Base-by-base conservation (phyloP, 2,329 filamentous ascomycete species). In the Phaeophleospora eucalypticola region DNA sequence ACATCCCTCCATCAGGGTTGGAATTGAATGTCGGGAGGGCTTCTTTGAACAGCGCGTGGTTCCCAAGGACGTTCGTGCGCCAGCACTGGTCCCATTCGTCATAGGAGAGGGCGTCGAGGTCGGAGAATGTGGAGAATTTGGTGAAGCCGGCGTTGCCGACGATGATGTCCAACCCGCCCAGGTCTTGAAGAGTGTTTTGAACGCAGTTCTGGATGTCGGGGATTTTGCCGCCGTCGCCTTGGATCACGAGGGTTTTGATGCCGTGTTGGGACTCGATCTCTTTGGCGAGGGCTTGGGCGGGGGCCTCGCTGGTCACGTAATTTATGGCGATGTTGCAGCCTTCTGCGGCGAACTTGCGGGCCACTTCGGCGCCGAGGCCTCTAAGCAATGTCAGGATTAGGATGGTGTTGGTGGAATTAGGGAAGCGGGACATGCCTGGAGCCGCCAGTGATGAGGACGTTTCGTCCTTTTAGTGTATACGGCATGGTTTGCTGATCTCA, bases 61-160 rank as follows among this genome's bases (percentile, higher is more conserved):
- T 54, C 12, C 67, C 71, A 52, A 71, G 73, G 51, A 84, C 81
- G 56, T 86, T 86, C 33, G 79, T 75, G 6, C 74, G 69, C 75
- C 77, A 84, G 67, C 80, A 83, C 72, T 76, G 80, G 54, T 84
- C 79, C 81, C 81, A 84, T 32, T 84, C 81, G 3, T 74, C 76
- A 46, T 83, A 78, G 34, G 65, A 68, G 67, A 82, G 71, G 10
- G 77, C 77, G 53, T 82, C 70, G 10, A 84, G 68, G 58, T 84
- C 78, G 15, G 64, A 68, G 60, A 82, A 84, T 2, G 70, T 68
- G 19, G 74, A 70, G 53, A 83, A 77, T 51, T 76, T 77, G 0
- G 81, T 84, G 77, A 79, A 84, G 18, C 81, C 81, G 15, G 84
- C 85, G 65, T 93, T 93, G 2, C 84, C 86, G 58, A 91, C 80